Evolutionary conservation across 768 basidiomycete genomes (phyloP).

Genomic region (Mycena olivaceomarginata): DNA sequence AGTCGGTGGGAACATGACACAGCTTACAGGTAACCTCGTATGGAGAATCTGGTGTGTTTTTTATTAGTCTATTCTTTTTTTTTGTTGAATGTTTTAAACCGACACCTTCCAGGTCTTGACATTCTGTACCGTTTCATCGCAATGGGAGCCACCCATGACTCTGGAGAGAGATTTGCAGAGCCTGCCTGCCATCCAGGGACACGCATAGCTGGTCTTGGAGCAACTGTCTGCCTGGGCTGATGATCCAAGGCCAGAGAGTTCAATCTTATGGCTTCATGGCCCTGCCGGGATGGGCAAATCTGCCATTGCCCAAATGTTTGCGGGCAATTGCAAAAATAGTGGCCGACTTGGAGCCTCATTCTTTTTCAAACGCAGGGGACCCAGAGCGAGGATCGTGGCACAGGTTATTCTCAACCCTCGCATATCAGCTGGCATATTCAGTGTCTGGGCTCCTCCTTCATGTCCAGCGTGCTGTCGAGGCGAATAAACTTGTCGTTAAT

Average conservation of each 20-base stretch:
- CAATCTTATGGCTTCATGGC: slow-evolving; percentile 46
- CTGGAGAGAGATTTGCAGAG: slow-evolving; percentile 12
- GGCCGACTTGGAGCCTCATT: slow-evolving; percentile 52
- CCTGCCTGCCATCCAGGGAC: slow-evolving; percentile 30
- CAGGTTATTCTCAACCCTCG: slow-evolving; percentile 52
- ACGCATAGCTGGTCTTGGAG: background rate
- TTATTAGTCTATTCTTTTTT: no score
- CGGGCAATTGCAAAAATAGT: slow-evolving; percentile 36
- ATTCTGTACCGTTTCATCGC: slow-evolving; percentile 51
- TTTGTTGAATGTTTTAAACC: no score
- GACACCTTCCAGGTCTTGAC: background rate
- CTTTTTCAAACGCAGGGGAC: slow-evolving; percentile 56
- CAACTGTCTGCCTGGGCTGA: background rate
- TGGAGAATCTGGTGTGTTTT: no score
- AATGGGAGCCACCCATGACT: slow-evolving; percentile 16
- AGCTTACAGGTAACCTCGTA: no score
- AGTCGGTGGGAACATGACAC: no score
- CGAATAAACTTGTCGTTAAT: slow-evolving; percentile 38
- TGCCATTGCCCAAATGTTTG: slow-evolving; percentile 46
- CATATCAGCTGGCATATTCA: slow-evolving; percentile 47
- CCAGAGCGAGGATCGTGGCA: slow-evolving; percentile 47
- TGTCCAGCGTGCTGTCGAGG: slow-evolving; percentile 33
- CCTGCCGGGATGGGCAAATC: slow-evolving; percentile 49
- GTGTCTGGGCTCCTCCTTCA: slow-evolving; percentile 24
- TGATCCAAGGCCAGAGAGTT: background rate